phyloP scores from a whole-genome alignment of 148 eudicot species.

The Talinum fruticosum region DNA sequence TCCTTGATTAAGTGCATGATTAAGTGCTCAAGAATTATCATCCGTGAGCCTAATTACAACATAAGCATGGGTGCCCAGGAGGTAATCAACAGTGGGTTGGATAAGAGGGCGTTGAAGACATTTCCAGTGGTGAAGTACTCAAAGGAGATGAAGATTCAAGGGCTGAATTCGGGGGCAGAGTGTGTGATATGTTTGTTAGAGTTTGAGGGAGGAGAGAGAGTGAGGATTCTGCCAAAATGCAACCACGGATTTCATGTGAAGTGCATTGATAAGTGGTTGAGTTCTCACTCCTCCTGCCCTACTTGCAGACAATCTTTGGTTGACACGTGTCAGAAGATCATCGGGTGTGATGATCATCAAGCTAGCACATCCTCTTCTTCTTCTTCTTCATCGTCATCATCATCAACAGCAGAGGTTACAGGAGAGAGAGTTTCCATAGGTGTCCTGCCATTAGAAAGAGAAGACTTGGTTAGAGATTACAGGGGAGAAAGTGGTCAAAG shows the following conservation, averaged over 20 bases:
- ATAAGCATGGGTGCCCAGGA: constrained; percentile 14
- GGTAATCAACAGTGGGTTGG: constrained; percentile 5
- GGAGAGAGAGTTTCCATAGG: constrained; percentile 18
- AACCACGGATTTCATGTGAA: constrained; percentile 77
- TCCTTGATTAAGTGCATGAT: constrained; percentile 23
- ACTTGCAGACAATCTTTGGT: constrained; percentile 71
- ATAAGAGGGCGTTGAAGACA: constrained; percentile 59
- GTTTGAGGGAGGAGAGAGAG: constrained; percentile 43
- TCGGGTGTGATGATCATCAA: constrained; percentile 26
- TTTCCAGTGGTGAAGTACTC: constrained; percentile 54
- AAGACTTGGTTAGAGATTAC: constrained; percentile 41
- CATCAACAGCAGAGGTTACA: neutral
- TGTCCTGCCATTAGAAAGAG: constrained; percentile 44
- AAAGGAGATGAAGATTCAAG: constrained; percentile 39
- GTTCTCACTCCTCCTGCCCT: constrained; percentile 80
- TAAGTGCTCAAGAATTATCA: constrained; percentile 18
- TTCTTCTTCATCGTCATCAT: constrained; percentile 19
- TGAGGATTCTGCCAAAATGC: constrained; percentile 69
- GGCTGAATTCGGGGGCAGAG: constrained; percentile 39
- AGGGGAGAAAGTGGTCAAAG: neutral
- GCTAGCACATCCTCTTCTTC: constrained; percentile 23
- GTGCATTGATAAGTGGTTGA: constrained; percentile 78
- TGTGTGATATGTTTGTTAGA: constrained; percentile 75
- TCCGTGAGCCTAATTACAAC: constrained; percentile 19
- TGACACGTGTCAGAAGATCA: constrained; percentile 65